Percentiles rank a stretch among this genome's conserved stretches.
Conservation (phyloP, 371 early-diverging fungal genomes). For the Saksenaea oblongispora region DNA sequence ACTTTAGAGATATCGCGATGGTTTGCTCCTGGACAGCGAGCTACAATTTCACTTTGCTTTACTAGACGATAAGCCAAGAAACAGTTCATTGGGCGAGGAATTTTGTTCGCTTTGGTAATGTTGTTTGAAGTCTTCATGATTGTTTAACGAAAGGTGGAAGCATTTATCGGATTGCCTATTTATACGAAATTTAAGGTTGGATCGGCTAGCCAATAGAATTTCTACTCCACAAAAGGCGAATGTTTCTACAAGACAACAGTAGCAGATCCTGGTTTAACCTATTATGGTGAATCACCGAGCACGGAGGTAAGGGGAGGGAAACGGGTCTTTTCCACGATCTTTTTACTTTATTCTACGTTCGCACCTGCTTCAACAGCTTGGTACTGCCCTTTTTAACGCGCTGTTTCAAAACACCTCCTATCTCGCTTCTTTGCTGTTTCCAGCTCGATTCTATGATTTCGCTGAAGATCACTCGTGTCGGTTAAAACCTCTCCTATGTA, state of each 20-base stretch:
- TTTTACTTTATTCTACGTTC: too few relatives aligned
- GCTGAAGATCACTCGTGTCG: neutral
- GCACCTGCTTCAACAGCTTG: too few relatives aligned
- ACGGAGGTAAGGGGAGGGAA: too few relatives aligned
- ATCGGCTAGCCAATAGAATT: neutral
- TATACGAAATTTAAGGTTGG: neutral
- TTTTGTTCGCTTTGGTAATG: constrained; percentile 8
- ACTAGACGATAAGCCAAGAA: constrained; percentile 70
- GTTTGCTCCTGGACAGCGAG: constrained; percentile 55
- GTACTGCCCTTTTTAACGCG: too few relatives aligned
- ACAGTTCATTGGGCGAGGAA: constrained; percentile 56
- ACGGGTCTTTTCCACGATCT: too few relatives aligned
- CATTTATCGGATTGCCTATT: neutral
- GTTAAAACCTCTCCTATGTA: neutral
- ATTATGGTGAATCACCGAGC: neutral
- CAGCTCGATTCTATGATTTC: neutral
- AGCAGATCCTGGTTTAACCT: neutral
- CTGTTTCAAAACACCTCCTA: neutral
- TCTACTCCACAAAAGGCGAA: neutral
- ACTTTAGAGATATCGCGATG: constrained; percentile 71
- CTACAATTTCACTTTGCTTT: constrained; percentile 64
- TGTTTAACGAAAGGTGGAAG: neutral
- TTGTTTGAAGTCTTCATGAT: neutral
- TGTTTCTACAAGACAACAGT: neutral
- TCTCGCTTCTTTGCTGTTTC: neutral